Evolutionary conservation across 1,284 basidiomycete genomes (phyloP).

Genomic region (Apiotrichum siamense): DNA sequence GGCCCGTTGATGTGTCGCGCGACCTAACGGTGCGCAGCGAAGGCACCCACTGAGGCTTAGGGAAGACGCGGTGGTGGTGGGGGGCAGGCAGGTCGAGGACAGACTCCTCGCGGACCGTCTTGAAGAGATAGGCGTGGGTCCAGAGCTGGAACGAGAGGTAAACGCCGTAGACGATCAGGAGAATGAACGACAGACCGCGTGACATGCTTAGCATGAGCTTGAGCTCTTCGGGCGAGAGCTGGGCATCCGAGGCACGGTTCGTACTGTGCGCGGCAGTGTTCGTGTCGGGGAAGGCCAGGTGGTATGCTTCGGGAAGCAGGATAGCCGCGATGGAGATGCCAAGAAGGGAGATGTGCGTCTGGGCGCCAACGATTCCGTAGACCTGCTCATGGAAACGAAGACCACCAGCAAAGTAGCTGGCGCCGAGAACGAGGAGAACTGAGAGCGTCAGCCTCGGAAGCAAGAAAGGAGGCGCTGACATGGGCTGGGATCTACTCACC

Average conservation of each 20-base stretch:
- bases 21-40: constrained; percentile 21
- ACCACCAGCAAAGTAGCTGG: constrained; percentile 56
- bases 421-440: constrained; percentile 69
- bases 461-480: not conserved
- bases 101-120: constrained; percentile 26
- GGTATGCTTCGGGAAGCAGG: constrained; percentile 65
- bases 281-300: constrained; percentile 47
- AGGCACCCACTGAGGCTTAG: constrained; percentile 43
- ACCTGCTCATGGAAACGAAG: constrained; percentile 60
- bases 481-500: constrained; percentile 16
- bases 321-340: constrained; percentile 66
- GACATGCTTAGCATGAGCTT: constrained; percentile 47
- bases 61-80: constrained; percentile 37
- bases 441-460: not conserved
- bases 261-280: constrained; percentile 5
- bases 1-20: constrained; percentile 3
- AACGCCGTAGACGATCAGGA: constrained; percentile 55
- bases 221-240: constrained; percentile 22
- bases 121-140: constrained; percentile 59
- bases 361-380: constrained; percentile 62
- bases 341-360: constrained; percentile 72
- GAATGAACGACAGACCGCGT: constrained; percentile 54
- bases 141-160: constrained; percentile 51
- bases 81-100: constrained; percentile 37
- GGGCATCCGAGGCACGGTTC: not conserved